Evolutionary conservation across 768 basidiomycete genomes (phyloP), one percentile per base, ranked within the genome.

Genomic region (Trametes maxima): DNA sequence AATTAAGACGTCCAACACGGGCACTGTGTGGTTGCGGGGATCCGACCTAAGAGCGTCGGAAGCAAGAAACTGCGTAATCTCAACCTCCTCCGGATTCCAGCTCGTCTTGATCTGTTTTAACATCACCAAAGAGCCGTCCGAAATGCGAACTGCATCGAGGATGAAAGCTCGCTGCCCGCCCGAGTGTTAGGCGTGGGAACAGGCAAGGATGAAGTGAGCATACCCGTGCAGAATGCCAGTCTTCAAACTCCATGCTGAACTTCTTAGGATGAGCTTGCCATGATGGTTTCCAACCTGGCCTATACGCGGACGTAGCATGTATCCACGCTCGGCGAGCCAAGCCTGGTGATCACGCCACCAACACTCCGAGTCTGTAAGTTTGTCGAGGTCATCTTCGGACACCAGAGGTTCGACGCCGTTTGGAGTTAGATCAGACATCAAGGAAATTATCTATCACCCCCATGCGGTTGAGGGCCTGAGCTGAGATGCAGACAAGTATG

Each of bases 21-120:
- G 69, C 1, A 66, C 65, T 43, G 65, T 66, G 48, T 74, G 73
- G 48, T 73, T 74, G 7, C 66, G 52, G 0, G 70, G 69, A 40
- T 73, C 67, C 7, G 62, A 59, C 2, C 54, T 21, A 5, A 73
- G 57, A 7, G 63, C 54, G 19, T 67, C 66, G 0, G 67, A 54
- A 14, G 64, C 68, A 14, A 77, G 61, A 37, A 57, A 68, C 19
- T 58, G 54, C 5, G 33, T 22, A n/a, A 77, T 74, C 0, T 64
- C 57, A 12, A 67, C 60, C 56, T 75, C 75, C 10, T 69, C 47
- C 1, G 67, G 69, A 49, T 67, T 67, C 39, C 28, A 6, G 3
- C 2, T 17, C 14, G 17, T 59, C 37, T 60, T 52, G 19, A 71
- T 35, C 16, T 48, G 39, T 42, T 71, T 69, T 5, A 72, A 58